Percentiles rank a stretch among this genome's conserved stretches.
Evolutionary conservation across 805 yeast species (phyloP).

Genomic region (Wickerhamia fluorescens): DNA sequence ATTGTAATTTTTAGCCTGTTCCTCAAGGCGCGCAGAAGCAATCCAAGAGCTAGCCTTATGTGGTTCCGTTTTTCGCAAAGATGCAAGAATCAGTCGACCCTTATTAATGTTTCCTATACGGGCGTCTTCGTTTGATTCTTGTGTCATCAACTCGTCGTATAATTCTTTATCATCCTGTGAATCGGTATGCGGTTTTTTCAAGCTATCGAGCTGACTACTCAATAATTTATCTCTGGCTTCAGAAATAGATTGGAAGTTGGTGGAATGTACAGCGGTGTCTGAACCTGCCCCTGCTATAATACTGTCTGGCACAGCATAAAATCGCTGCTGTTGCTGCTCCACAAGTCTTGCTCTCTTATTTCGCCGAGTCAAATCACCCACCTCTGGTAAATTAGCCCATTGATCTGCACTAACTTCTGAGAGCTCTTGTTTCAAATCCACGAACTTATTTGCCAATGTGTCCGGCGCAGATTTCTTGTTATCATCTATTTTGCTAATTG

Average conservation of each 20-base stretch:
- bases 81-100: conserved; percentile 54
- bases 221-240: conserved; percentile 58
- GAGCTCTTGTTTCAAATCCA: conserved; percentile 60
- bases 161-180: conserved; percentile 29
- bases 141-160: conserved; percentile 11
- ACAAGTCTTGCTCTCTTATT: conserved; percentile 67
- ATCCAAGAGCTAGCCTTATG: conserved; percentile 75
- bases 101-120: conserved; percentile 52
- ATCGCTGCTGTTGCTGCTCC: conserved; percentile 56
- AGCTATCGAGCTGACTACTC: conserved; percentile 43
- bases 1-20: conserved; percentile 46
- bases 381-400: conserved; percentile 83
- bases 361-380: conserved; percentile 74
- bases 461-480: conserved; percentile 3
- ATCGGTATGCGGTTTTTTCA: conserved; percentile 17
- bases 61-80: conserved; percentile 69
- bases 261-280: conserved; percentile 9
- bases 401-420: conserved; percentile 55
- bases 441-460: conserved; percentile 11
- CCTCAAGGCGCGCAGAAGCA: conserved; percentile 76
- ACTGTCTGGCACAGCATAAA: conserved; percentile 79
- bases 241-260: conserved; percentile 49
- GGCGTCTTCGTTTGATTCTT: conserved; percentile 6
- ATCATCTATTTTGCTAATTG: too few relatives aligned
- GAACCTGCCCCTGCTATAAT: conserved; percentile 31